A percentile compares a stretch with the other conserved stretches of the same genome.
Evolutionary conservation across 441 rosid genomes (phyloP).

Genomic region (Gossypium schwendimanii): DNA sequence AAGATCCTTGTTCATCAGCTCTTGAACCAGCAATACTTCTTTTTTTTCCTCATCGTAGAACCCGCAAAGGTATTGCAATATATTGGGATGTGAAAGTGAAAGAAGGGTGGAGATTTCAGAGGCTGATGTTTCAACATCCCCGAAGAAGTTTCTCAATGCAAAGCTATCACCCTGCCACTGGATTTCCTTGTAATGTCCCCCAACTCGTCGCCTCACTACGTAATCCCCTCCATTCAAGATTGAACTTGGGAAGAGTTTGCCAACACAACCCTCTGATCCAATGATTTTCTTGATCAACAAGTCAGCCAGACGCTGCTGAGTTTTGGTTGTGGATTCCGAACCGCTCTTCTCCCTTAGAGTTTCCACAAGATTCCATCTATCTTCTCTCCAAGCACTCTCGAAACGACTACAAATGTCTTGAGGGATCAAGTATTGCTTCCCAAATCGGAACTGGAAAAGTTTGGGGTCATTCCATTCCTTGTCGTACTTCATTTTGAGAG

Average conservation of each 20-base stretch:
- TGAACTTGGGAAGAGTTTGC: constrained; percentile 63
- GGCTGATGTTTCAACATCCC: constrained; percentile 44
- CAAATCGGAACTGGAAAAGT: constrained; percentile 67
- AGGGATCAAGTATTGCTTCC: constrained; percentile 70
- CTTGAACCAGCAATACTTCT: constrained; percentile 69
- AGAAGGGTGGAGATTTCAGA: constrained; percentile 52
- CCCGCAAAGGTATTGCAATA: constrained; percentile 65
- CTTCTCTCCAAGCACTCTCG: constrained; percentile 68
- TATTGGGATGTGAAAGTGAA: constrained; percentile 75
- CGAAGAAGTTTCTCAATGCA: constrained; percentile 57
- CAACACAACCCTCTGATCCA: constrained; percentile 31
- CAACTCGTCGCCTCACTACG: constrained; percentile 63
- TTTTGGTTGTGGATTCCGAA: constrained; percentile 38
- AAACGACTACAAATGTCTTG: constrained; percentile 44
- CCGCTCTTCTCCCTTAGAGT: constrained; percentile 47
- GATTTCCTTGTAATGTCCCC: constrained; percentile 74
- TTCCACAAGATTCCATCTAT: constrained; percentile 66
- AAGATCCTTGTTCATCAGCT: constrained; percentile 77
- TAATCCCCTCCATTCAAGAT: constrained; percentile 68
- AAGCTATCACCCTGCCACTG: constrained; percentile 82
- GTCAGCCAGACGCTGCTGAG: constrained; percentile 60
- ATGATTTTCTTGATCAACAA: constrained; percentile 53
- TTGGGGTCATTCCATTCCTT: constrained; percentile 78
- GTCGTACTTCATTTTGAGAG: constrained; percentile 61
- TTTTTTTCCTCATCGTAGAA: constrained; percentile 79